Percentiles rank a stretch among this genome's conserved stretches.
Conservation (phyloP, 768 basidiomycete genomes). For the Asterophora parasitica region DNA sequence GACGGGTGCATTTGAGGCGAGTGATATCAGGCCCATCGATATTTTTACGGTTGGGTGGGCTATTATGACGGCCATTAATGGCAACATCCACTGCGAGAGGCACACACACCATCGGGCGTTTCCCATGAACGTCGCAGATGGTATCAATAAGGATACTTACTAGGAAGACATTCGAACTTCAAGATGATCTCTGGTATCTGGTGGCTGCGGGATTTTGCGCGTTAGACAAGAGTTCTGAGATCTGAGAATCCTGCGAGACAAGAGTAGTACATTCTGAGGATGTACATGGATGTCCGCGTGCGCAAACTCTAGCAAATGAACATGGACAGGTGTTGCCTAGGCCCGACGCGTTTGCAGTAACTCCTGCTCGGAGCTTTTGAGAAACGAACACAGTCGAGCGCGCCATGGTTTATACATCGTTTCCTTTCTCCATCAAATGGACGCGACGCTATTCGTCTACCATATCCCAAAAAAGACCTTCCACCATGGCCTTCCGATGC, state of each 20-base stretch:
- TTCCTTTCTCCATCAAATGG: neutral
- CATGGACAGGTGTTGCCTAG: neutral
- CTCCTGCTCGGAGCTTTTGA: neutral
- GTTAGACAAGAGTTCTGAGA: slow-evolving; percentile 2
- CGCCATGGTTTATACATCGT: neutral
- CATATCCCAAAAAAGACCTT: slow-evolving; percentile 77
- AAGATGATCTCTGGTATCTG: neutral
- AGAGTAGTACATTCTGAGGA: neutral
- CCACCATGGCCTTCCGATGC: slow-evolving; percentile 81
- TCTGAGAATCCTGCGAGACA: slow-evolving; percentile 4
- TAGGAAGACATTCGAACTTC: neutral
- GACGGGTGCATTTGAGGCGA: too few species aligned
- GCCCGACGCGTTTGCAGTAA: neutral
- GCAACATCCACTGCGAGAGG: neutral
- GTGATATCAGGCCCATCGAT: neutral
- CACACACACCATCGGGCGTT: slow-evolving; percentile 1
- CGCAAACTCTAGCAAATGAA: too few species aligned
- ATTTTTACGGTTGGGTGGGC: neutral
- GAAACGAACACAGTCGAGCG: neutral
- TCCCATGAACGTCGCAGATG: slow-evolving; percentile 2
- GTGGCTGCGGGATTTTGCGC: slow-evolving; percentile 14
- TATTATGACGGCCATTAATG: neutral
- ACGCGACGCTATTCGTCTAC: slow-evolving; percentile 32
- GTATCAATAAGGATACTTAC: neutral
- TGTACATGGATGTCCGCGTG: too few species aligned